Base-by-base conservation (phyloP, 768 basidiomycete genomes). In the Tulasnella sp. region DNA sequence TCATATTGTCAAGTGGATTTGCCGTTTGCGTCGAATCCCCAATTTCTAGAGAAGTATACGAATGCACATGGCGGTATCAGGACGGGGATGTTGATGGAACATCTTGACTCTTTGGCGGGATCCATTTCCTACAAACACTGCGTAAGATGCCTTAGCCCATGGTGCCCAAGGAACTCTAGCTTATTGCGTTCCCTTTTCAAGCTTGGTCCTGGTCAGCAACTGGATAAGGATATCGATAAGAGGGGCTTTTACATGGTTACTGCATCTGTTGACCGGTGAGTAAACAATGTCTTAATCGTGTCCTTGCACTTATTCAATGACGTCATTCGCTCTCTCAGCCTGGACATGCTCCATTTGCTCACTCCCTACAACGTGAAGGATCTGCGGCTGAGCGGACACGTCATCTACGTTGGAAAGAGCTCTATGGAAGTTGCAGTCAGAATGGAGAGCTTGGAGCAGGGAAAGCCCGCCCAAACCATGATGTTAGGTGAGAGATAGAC, bases 391-490 rank as follows among this genome's bases (percentile, higher is more conserved):
- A 92, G 92, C 48, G 94, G 94, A 0, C 93, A 95, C 82, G 93
- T 95, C 27, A 91, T 94, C 44, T 92, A 92, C 82, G 92, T 92
- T 0, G 94, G 94, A 0, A 87, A 84, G 72, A 92, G 91, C 78
- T 93, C 92, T 0, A 93, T 95, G 90, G 94, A 95, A 83, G 90
- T 95, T n/a, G 92, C 90, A 5, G 92, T 96, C 62, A 93, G 92
- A 84, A 93, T 95, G 92, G 93, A 95, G 83, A 90, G 87, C 3
- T 84, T 91, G 39, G 87, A 87, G 27, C 86, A 86, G 24, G 86
- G 86, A 42, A 75, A 78, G 7, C 85, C 86, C 6, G 89, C 90
- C 24, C 88, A 91, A 81, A 92, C 92, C 10, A 88, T 94, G 42
- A 86, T 93, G 81, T 86, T 95, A 56, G 93, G 93, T 91, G 83